Evolutionary conservation across 768 basidiomycete genomes (phyloP).

Genomic region (Boletus rufocinnamomeus): DNA sequence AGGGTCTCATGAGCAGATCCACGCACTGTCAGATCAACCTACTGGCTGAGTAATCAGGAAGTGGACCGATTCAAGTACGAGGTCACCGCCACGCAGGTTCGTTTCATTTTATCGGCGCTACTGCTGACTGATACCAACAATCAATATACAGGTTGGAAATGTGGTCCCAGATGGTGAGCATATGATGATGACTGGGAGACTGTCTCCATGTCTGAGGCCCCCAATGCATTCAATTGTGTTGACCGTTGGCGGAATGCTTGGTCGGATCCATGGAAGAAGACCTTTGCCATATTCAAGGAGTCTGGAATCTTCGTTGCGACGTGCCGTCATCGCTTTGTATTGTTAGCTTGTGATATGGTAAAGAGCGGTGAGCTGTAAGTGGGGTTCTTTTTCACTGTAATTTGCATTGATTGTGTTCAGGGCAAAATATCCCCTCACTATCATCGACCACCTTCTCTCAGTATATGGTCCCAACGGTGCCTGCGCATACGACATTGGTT

Average conservation of each 20-base stretch:
- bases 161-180: no score
- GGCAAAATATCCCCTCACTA: slow-evolving; percentile 11
- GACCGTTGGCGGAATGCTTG: slow-evolving; percentile 7
- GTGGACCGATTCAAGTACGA: no score
- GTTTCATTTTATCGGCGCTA: no score
- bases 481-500: neutral
- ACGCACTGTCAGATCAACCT: no score
- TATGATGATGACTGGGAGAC: neutral
- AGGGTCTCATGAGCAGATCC: no score
- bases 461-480: slow-evolving; percentile 7
- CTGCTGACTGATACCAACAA: no score
- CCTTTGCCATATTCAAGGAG: slow-evolving; percentile 6
- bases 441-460: neutral
- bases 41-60: no score
- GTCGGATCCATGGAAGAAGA: neutral
- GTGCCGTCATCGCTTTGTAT: slow-evolving; percentile 9
- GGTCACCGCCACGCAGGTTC: no score
- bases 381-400: neutral
- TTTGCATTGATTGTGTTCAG: neutral
- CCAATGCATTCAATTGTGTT: neutral
- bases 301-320: slow-evolving; percentile 7
- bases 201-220: no score
- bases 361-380: slow-evolving; percentile 17
- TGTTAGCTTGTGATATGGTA: slow-evolving; percentile 14
- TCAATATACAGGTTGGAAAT: no score